Base-by-base conservation (phyloP, 1,284 basidiomycete species). In the Mycena citricolor region DNA sequence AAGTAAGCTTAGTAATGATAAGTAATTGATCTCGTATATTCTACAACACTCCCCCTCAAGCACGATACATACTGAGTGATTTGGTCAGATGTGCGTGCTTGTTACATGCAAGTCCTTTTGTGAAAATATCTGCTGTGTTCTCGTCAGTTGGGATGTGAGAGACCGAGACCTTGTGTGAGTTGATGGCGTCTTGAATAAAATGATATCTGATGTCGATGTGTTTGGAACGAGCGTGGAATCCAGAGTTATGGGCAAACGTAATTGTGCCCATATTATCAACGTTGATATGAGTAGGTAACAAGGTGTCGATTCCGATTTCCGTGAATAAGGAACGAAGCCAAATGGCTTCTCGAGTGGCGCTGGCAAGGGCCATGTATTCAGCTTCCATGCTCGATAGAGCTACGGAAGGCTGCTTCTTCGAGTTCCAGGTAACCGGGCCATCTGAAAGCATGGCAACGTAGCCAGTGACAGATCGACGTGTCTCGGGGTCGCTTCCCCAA, bases 201-300 rank as follows among this genome's bases (percentile, higher is more conserved):
- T 71, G 69, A 40, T 60, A 55, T 0, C 49, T 33, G 19, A 70
- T 61, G 38, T 71, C 63, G 32, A 74, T 69, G 52, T 75, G 71
- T 47, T 72, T 72, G 7, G 64, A 60, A 5, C 61, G 39, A 1
- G 58, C 35, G 40, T 68, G 63, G 37, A 52, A 59, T 13, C 58
- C 50, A 0, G 65, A 61, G 30, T 69, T 61, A 5, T 64, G 51
- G 8, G 64, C 53, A 10, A 73, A 52, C 8, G 52, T 26, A 26
- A 73, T 61, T 6, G 63, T 57, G 1, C 58, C 56, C 39, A 63
- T 54, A 43, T 72, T 73, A 51, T 74, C 67, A 12, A 54, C 43
- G 28, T 52, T 51, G n/a, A 60, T 54, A 0, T 49, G 52, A 20
- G 44, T 65, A 14, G 52, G 51, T 10, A 11, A 32, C 13, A 32